Evolutionary conservation across 2,329 filamentous ascomycete species (phyloP).

Genomic region (Myrmaecium sp.): DNA sequence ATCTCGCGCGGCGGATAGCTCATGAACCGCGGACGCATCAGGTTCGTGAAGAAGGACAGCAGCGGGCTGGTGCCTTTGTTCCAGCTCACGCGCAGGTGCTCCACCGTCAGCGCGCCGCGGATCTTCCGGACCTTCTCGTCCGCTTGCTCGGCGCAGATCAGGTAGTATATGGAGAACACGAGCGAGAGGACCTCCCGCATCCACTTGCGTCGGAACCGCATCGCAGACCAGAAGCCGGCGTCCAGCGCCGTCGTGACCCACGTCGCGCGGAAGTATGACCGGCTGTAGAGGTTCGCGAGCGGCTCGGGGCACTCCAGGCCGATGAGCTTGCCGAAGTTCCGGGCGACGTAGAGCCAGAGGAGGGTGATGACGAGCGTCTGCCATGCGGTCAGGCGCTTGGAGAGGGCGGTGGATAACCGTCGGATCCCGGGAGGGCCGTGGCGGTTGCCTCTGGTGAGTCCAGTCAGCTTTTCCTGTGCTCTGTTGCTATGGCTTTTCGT

Average conservation of each 20-base stretch:
- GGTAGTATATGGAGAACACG: constrained; percentile 75
- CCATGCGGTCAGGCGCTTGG: constrained; percentile 64
- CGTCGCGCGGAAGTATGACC: constrained; percentile 86
- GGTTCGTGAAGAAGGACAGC: constrained; percentile 50
- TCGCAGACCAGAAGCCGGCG: constrained; percentile 96
- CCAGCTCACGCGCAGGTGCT: constrained; percentile 86
- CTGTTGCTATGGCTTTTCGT: not conserved
- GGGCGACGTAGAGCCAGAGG: constrained; percentile 75
- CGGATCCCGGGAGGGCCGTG: constrained; percentile 73
- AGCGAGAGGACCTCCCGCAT: constrained; percentile 68
- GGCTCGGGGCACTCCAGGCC: constrained; percentile 87
- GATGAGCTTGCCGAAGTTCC: constrained; percentile 86
- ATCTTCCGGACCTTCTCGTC: constrained; percentile 95
- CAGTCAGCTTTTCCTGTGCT: too few relatives aligned
- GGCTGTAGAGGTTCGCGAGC: constrained; percentile 81
- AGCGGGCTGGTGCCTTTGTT: constrained; percentile 89
- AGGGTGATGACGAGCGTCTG: constrained; percentile 77
- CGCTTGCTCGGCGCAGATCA: constrained; percentile 81
- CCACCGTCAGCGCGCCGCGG: constrained; percentile 67
- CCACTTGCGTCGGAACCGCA: constrained; percentile 72
- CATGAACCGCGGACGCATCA: constrained; percentile 65
- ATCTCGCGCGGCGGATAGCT: constrained; percentile 68
- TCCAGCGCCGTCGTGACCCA: constrained; percentile 93
- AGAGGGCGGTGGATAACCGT: constrained; percentile 53
- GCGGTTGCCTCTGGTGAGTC: constrained; percentile 48